Conservation (phyloP, 768 basidiomycete species). For the Termitomyces titanicus region DNA sequence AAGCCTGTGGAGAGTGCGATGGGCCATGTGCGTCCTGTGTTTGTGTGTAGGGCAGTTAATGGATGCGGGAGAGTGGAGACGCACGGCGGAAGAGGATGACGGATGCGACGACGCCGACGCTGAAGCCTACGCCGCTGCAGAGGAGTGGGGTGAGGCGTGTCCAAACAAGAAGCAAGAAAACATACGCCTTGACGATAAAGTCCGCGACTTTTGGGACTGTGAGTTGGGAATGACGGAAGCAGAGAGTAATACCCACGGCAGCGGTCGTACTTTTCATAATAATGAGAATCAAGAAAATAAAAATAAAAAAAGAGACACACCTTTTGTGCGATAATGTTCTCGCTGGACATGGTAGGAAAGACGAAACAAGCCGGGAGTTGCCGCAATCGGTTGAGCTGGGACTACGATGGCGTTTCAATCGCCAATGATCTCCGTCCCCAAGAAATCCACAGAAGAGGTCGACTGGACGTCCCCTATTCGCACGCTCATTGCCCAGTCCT, state of each 20-base stretch:
- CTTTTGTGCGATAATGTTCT: constrained; percentile 89
- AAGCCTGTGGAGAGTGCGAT: constrained; percentile 80
- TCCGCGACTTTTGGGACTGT: constrained; percentile 56
- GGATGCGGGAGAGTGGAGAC: no score
- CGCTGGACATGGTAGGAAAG: constrained; percentile 57
- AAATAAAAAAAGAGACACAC: constrained; percentile 41
- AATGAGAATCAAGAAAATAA: background rate
- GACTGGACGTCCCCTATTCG: constrained; percentile 93
- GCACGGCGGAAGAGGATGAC: constrained; percentile 89
- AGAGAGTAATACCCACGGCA: constrained; percentile 55
- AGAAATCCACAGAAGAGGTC: constrained; percentile 93
- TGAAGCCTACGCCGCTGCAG: constrained; percentile 79
- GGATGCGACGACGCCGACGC: constrained; percentile 83
- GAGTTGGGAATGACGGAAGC: constrained; percentile 1
- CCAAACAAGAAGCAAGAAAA: constrained; percentile 10
- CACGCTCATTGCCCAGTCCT: constrained; percentile 83
- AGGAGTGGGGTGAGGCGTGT: constrained; percentile 9
- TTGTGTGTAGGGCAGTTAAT: no score
- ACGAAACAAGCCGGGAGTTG: constrained; percentile 25
- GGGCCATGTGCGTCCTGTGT: constrained; percentile 86
- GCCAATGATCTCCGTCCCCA: constrained; percentile 89
- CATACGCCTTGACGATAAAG: constrained; percentile 83
- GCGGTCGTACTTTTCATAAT: constrained; percentile 67
- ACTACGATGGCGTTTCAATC: constrained; percentile 67
- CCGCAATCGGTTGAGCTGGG: constrained; percentile 15